phyloP scores from a whole-genome alignment of 176 grass and related monocot species.

The Olyra latifolia region DNA sequence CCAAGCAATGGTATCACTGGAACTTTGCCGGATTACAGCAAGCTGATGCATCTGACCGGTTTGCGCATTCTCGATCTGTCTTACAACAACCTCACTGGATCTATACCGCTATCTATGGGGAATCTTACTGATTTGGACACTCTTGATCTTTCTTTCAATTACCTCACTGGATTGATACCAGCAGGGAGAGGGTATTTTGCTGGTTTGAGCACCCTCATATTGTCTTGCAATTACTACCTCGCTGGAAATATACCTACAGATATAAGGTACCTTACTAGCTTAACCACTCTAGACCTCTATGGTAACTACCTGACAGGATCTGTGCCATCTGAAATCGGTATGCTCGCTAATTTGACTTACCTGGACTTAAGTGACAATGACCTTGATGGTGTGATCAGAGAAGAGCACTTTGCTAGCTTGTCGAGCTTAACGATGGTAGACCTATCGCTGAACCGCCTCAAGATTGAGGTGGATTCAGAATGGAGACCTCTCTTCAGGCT shows the following conservation, averaged over 20 bases:
- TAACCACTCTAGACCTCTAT: not conserved
- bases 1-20: not conserved
- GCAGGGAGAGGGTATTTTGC: not conserved
- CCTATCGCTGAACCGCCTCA: not conserved
- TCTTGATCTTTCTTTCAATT: constrained; percentile 19
- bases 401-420: not conserved
- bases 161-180: not conserved
- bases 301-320: not conserved
- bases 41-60: not conserved
- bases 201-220: not conserved
- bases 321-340: not conserved
- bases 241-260: not conserved
- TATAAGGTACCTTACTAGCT: not conserved
- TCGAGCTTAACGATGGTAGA: not conserved
- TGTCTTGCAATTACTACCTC: not conserved
- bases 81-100: not conserved
- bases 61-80: constrained; percentile 7
- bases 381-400: not conserved
- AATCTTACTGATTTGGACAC: not conserved
- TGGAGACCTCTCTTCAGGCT: constrained; percentile 26
- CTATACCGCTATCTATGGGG: not conserved
- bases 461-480: not conserved
- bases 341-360: not conserved
- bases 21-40: not conserved
- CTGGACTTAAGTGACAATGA: not conserved